These are phyloP conservation scores for Tilletia setariae DNA, from an alignment of 1,284 basidiomycete genomes.

Conservation along the genomic window DNA sequence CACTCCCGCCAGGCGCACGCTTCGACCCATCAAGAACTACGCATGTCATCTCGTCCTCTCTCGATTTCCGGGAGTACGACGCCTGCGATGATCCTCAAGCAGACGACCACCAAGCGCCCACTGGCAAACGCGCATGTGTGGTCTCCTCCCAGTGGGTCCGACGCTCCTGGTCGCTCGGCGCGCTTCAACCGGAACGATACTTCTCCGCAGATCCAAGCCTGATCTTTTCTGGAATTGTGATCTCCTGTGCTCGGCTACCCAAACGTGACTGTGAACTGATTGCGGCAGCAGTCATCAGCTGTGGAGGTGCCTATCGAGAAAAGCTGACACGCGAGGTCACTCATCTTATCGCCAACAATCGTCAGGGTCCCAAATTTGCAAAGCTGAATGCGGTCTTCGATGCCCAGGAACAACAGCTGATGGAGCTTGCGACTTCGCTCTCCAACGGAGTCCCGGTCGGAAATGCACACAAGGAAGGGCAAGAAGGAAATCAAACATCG, in stretches of 20 bases:
- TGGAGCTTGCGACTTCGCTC: slow-evolving; percentile 27
- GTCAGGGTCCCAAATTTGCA: slow-evolving; percentile 26
- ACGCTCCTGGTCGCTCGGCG: slow-evolving; percentile 29
- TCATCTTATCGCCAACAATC: slow-evolving; percentile 66
- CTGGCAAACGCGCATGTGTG: slow-evolving; percentile 12
- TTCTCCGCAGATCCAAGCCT: slow-evolving; percentile 73
- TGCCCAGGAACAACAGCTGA: slow-evolving; percentile 33
- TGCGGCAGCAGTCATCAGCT: slow-evolving; percentile 66
- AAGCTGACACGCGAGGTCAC: slow-evolving; percentile 78
- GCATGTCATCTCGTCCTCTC: slow-evolving; percentile 60
- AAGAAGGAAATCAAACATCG: neutral
- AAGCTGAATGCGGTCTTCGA: slow-evolving; percentile 22
- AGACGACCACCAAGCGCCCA: slow-evolving; percentile 16
- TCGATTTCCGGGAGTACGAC: slow-evolving; percentile 60
- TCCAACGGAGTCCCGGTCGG: neutral
- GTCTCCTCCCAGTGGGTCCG: slow-evolving; percentile 38
- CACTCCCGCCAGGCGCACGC: slow-evolving; percentile 13
- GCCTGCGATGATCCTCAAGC: slow-evolving; percentile 29
- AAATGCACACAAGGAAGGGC: neutral
- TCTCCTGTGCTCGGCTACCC: slow-evolving; percentile 63
- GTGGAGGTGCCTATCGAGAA: slow-evolving; percentile 77
- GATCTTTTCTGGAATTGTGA: slow-evolving; percentile 73
- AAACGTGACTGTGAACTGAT: slow-evolving; percentile 69
- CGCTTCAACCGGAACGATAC: slow-evolving; percentile 55
- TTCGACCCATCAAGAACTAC: slow-evolving; percentile 47